Evolutionary conservation across 768 basidiomycete genomes (phyloP), one percentile per base, ranked within the genome.

Genomic region (Ramaria rubella): DNA sequence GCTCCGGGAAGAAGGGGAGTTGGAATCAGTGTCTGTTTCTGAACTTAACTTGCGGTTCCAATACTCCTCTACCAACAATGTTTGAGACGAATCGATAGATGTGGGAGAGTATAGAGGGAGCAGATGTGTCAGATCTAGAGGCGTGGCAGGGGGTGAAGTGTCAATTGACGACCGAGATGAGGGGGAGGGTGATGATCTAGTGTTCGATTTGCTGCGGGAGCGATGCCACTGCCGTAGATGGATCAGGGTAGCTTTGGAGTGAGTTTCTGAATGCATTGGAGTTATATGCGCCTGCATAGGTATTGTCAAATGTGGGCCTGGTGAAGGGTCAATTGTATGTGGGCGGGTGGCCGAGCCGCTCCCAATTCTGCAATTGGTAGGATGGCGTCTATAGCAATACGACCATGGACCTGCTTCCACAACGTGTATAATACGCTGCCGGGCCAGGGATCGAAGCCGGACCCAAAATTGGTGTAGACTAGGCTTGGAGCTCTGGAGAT

Each of bases 201-300:
- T 21, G 30, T 31, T 36, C 29, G 31, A 51, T 36, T 17, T 51
- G 29, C 30, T 51, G 2, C 30, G 49, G 21, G 49, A 12, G 21
- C 49, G 49, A 26, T 51, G 49, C 49, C 31, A 51, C 49, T 51
- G 30, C 2, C 49, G 31, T 24, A 51, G 49, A 51, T 5, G 31
- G 15, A 17, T 5, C 1, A 23, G 33, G n/a, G 46, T 14, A 21
- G 44, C 14, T 45, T 46, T 29, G 23, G 49, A 51, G 21, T 50
- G 49, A 2, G 49, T 5, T 11, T 51, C 31, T 29, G 49, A 17
- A 36, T 19, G 12, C 49, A 51, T 51, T 14, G 6, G n/a, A n/a
- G n/a, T n/a, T n/a, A n/a, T 38, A 38, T 11, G 36, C 21, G 21
- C 29, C 46, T 48, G 23, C 23, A 48, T 24, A 48, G 24, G n/a